Base-by-base conservation (phyloP, 495 filamentous ascomycete species). In the Trypethelium eluteriae region DNA sequence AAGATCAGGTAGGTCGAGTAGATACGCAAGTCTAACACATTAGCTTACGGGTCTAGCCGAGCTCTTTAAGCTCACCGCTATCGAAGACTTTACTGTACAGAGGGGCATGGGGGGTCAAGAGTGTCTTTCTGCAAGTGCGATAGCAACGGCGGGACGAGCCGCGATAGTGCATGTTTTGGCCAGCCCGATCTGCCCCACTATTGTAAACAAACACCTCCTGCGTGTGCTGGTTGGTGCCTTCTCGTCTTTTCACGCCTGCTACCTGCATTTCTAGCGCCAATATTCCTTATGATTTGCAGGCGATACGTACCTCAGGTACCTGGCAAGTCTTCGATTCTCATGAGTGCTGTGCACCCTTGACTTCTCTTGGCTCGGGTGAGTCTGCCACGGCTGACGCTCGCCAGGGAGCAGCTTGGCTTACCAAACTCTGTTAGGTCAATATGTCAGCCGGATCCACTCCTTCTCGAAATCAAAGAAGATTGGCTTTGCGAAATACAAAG, bases 401-500 rank as follows among this genome's bases (percentile, higher is more conserved):
- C 49, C 18, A 14, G 18, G 25, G 36, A 36, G 53, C 7, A 59
- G 53, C 53, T 5, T 36, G 32, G 53, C 53, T 59, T 5, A 53
- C 25, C 10, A 59, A 59, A 59, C 53, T 7, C 6, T 18, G 2
- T 53, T 36, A 59, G 53, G 53, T 59, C 53, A 4, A 34, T 36
- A 59, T 59, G 53, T 59, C 53, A 32, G 5, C 53, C 57, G 10
- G 63, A 44, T 49, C 68, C 14, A 65, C 63, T 12, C 63, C 65
- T 14, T 69, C 70, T 9, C 59, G 68, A 16, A 68, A 72, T 35
- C 62, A 66, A 10, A 49, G 68, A 34, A 57, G 68, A 46, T 62
- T 72, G 38, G 68, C 70, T 32, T 62, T 72, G 34, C 63, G 70
- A 32, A 72, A 72, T 69, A 68, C 70, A 39, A 69, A 69, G 16